Percentiles rank a stretch among this genome's conserved stretches.
Conservation (phyloP, 2,329 filamentous ascomycete species). For the Eutypa lata region DNA sequence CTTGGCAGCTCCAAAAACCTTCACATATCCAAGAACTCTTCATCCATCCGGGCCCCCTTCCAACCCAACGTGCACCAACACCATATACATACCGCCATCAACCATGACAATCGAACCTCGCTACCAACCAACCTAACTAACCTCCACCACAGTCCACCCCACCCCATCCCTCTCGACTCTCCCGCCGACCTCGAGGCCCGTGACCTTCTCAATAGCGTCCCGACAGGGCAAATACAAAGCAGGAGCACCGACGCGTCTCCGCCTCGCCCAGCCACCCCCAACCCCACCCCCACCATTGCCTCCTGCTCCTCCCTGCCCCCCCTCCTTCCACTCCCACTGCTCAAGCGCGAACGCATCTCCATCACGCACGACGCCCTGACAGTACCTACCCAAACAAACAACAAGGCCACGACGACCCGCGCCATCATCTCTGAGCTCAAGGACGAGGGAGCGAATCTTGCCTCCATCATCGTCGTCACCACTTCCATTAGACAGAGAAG, state of each 20-base stretch:
- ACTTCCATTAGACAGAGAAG: slow-evolving; percentile 8
- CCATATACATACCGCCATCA: background rate
- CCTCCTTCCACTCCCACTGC: slow-evolving; percentile 47
- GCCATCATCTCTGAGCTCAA: slow-evolving; percentile 34
- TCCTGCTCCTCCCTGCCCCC: too few relatives aligned
- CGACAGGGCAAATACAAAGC: slow-evolving; percentile 33
- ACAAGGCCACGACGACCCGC: slow-evolving; percentile 44
- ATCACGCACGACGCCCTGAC: slow-evolving; percentile 53
- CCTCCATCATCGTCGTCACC: background rate
- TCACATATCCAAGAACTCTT: too few relatives aligned
- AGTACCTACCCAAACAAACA: slow-evolving; percentile 50
- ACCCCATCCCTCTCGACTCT: slow-evolving; percentile 17
- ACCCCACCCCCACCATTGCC: background rate
- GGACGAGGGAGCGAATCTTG: slow-evolving; percentile 33
- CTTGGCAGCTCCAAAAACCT: too few relatives aligned
- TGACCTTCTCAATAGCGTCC: slow-evolving; percentile 10
- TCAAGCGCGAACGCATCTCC: slow-evolving; percentile 45
- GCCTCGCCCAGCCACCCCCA: slow-evolving; percentile 32
- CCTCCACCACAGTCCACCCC: slow-evolving; percentile 34
- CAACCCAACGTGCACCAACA: background rate
- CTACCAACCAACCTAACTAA: background rate
- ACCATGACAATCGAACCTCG: background rate
- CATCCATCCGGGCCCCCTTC: too few relatives aligned
- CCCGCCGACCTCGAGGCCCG: slow-evolving; percentile 16
- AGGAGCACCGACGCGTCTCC: slow-evolving; percentile 31